Base-by-base conservation (phyloP, 2,329 filamentous ascomycete species). In the Dissoconium aciculare region DNA sequence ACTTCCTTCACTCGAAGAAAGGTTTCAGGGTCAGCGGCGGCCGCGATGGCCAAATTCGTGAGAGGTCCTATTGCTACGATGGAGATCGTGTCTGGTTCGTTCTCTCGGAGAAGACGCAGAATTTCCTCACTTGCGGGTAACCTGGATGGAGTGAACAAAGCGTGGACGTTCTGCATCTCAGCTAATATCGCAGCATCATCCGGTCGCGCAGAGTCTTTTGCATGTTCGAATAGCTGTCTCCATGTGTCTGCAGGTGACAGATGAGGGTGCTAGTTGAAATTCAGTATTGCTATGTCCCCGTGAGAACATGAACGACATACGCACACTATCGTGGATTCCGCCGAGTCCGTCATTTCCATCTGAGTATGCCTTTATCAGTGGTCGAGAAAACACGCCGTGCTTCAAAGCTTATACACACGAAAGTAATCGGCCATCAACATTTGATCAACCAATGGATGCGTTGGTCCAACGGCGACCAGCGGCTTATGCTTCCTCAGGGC, bases 31-130 rank as follows among this genome's bases (percentile, higher is more conserved):
- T 95, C 87, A 47, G 83, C 74, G 10, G 83, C 75, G 3, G 89
- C 85, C 3, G 89, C 89, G 15, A 92, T 58, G 1, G 89, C 89
- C 16, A 93, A 61, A 52, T 93, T 98, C n/a, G 89, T 95, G 44
- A 95, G 62, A 1, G 89, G 89, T 0, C 89, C 89, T 28, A 95
- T 67, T 14, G 81, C 81, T 21, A 93, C 73, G 50, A 98, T 80
- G n/a, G 79, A 85, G 45, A 98, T 74, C 1, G 80, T 89, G 49
- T 84, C 74, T 4, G 68, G 67, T 5, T 85, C 82, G 49, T 89
- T 84, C 46, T 89, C 79, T 33, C 67, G 68, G 12, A 98, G 68
- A 28, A 93, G 64, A 15, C 79, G 74, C n/a, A 98, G 69, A 30
- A 98, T 95, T 57, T 93, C 84, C 53, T 79, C 69, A 55, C 92